Evolutionary conservation across 495 filamentous ascomycete species (phyloP).

Genomic region (Neurospora intermedia): DNA sequence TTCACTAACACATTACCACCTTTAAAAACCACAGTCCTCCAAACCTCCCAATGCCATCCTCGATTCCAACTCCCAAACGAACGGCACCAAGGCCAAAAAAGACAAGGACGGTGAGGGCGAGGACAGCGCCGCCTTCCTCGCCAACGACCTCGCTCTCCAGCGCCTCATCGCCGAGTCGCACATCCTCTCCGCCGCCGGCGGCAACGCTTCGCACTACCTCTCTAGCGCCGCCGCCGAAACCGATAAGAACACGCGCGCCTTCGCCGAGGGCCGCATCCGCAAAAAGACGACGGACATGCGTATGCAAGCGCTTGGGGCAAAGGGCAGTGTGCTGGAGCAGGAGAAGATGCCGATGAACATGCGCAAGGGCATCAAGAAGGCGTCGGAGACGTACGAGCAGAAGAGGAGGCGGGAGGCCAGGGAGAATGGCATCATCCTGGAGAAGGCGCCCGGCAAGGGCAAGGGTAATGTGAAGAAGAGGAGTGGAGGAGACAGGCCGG

Average conservation of each 20-base stretch:
- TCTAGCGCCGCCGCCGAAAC: slow-evolving; percentile 11
- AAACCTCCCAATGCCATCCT: slow-evolving; percentile 27
- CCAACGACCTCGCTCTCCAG: slow-evolving; percentile 88
- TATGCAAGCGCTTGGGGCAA: slow-evolving; percentile 69
- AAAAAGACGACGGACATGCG: slow-evolving; percentile 76
- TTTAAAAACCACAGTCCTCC: slow-evolving; percentile 29
- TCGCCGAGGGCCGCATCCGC: slow-evolving; percentile 31
- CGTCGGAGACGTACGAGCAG: slow-evolving; percentile 52
- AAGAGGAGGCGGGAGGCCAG: slow-evolving; percentile 65
- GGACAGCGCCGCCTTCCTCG: slow-evolving; percentile 48
- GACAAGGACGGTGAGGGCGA: slow-evolving; percentile 34
- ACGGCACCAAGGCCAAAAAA: slow-evolving; percentile 21
- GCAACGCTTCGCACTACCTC: slow-evolving; percentile 39
- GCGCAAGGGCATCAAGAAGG: slow-evolving; percentile 64
- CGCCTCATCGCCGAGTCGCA: slow-evolving; percentile 86
- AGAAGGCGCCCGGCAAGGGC: slow-evolving; percentile 40
- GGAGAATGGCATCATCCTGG: slow-evolving; percentile 86
- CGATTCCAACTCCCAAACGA: slow-evolving; percentile 10
- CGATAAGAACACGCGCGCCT: slow-evolving; percentile 16
- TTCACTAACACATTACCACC: slow-evolving; percentile 28
- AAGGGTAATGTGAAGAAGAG: slow-evolving; percentile 14
- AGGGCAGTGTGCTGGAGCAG: slow-evolving; percentile 59
- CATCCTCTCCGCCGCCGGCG: slow-evolving; percentile 58
- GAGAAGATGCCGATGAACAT: slow-evolving; percentile 76
- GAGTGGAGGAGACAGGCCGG: slow-evolving; percentile 51